These are phyloP conservation scores for Cyberlindnera sargentensis DNA, from an alignment of 805 yeast genomes.

Conservation along the genomic window DNA sequence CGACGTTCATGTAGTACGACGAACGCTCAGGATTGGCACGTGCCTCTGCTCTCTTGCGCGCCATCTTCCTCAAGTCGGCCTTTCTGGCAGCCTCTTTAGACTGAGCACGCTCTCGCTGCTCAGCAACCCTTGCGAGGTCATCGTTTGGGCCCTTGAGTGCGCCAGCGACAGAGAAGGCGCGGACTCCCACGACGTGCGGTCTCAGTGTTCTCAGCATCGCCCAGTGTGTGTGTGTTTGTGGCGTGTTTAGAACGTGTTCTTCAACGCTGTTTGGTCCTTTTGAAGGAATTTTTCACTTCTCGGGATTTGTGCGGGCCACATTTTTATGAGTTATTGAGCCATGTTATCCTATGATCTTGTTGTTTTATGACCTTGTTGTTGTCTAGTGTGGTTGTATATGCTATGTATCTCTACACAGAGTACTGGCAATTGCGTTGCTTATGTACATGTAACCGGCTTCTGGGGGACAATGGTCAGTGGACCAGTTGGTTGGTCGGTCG, in stretches of 20 bases:
- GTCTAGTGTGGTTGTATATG: no score
- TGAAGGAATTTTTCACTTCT: background rate
- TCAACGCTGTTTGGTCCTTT: background rate
- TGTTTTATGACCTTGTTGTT: no score
- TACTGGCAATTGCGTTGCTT: no score
- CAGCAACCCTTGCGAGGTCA: slow-evolving; percentile 22
- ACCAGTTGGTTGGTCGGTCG: no score
- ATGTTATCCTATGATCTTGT: no score
- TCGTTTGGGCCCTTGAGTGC: slow-evolving; percentile 19
- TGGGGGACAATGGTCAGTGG: no score
- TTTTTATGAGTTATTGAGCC: no score
- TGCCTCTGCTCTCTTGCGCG: slow-evolving; percentile 32
- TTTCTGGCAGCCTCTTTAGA: slow-evolving; percentile 23
- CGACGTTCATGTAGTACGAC: slow-evolving; percentile 67
- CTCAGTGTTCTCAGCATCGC: background rate
- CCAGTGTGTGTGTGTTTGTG: no score
- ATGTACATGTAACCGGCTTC: no score
- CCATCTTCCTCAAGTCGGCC: slow-evolving; percentile 30
- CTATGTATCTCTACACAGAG: no score
- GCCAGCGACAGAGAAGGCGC: slow-evolving; percentile 12
- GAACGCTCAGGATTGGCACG: slow-evolving; percentile 36
- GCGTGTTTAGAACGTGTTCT: background rate
- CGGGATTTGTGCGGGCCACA: no score
- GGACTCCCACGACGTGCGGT: background rate
- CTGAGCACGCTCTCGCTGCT: slow-evolving; percentile 23